These are phyloP conservation scores for Ophiostoma tasmaniense DNA, from an alignment of 2,329 filamentous ascomycete genomes.

Conservation along the genomic window DNA sequence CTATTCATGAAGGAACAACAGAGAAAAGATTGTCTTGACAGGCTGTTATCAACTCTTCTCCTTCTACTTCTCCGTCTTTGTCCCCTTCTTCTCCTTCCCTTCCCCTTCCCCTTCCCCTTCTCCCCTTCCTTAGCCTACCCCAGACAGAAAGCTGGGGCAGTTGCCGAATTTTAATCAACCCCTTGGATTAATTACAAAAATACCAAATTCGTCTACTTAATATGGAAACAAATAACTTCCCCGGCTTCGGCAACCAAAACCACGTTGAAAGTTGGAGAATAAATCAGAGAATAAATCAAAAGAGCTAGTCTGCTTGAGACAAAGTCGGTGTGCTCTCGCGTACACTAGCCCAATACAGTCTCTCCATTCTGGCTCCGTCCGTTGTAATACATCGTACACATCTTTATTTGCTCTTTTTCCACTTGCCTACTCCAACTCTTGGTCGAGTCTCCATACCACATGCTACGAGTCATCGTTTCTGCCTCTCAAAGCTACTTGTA, in stretches of 20 bases:
- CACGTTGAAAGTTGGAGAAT: not conserved
- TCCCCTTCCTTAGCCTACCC: not conserved
- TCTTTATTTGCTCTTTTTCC: constrained; percentile 1
- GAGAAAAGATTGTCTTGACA: not conserved
- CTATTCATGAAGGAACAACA: not conserved
- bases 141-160: not conserved
- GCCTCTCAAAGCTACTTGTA: not conserved
- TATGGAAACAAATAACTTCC: not conserved
- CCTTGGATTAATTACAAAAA: not conserved
- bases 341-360: not conserved
- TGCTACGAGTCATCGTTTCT: not conserved
- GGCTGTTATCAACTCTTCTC: not conserved
- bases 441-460: not conserved
- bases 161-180: not conserved
- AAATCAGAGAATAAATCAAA: not conserved
- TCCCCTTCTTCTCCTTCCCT: not conserved
- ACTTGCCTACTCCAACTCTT: not conserved
- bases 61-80: not conserved
- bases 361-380: not conserved
- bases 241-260: not conserved
- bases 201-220: not conserved
- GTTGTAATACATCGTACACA: not conserved
- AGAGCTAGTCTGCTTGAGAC: not conserved
- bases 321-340: not conserved
- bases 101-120: not conserved